A percentile compares a stretch with the other conserved stretches of the same genome.
Evolutionary conservation across 345 rosid genomes (phyloP).

Genomic region (Eucalyptus microcorys): DNA sequence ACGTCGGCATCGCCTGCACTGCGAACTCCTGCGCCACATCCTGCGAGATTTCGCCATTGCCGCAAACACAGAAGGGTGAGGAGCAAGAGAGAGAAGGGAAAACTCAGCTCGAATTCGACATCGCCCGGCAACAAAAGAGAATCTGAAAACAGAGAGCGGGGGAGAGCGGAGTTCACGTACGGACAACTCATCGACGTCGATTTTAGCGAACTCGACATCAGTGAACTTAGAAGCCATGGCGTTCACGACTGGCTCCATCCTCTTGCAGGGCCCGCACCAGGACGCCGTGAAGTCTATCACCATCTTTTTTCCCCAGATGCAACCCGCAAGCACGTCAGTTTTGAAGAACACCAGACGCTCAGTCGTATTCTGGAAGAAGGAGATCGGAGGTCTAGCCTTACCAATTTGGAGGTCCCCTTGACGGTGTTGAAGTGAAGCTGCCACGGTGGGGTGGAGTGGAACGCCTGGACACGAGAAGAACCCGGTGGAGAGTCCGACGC

Average conservation of each 20-base stretch:
- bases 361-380: neutral
- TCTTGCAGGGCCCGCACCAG: conserved; percentile 86
- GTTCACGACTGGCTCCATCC: conserved; percentile 43
- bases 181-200: conserved; percentile 77
- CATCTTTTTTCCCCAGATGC: neutral
- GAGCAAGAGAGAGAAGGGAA: no score
- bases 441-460: conserved; percentile 63
- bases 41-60: conserved; percentile 3
- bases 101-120: neutral
- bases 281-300: conserved; percentile 55
- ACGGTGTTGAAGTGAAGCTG: conserved; percentile 60
- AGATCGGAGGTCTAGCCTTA: neutral
- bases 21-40: conserved; percentile 63
- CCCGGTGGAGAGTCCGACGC: neutral
- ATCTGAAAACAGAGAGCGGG: neutral
- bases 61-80: neutral
- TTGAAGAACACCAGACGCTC: neutral
- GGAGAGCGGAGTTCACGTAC: conserved; percentile 19
- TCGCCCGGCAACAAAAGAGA: neutral
- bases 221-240: conserved; percentile 31
- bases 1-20: conserved; percentile 86
- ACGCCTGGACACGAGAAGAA: conserved; percentile 17
- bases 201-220: conserved; percentile 58
- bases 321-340: neutral
- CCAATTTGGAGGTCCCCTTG: conserved; percentile 53